Conservation (phyloP, 2,329 filamentous ascomycete species). For the Aureobasidium vineae region DNA sequence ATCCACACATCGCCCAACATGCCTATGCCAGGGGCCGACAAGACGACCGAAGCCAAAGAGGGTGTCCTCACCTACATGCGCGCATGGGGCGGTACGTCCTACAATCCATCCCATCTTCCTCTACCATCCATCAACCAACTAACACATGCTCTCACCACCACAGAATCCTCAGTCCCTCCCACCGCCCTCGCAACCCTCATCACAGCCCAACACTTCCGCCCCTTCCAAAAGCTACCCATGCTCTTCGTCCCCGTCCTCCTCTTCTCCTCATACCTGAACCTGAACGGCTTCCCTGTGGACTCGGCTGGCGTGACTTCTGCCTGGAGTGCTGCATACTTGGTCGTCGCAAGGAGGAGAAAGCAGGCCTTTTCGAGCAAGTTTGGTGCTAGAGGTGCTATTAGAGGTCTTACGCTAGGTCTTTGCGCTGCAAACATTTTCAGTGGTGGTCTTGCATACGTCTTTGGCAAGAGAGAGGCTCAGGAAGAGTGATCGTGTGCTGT, state of each 20-base stretch:
- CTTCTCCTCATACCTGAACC: conserved; percentile 64
- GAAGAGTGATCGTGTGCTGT: conserved; percentile 25
- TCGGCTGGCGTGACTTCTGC: conserved; percentile 62
- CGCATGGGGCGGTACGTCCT: conserved; percentile 54
- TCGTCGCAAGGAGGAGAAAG: conserved; percentile 60
- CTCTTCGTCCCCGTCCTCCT: conserved; percentile 65
- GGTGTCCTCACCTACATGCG: conserved; percentile 47
- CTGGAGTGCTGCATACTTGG: conserved; percentile 64
- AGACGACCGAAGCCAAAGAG: conserved; percentile 41
- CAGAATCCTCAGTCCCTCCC: conserved; percentile 60
- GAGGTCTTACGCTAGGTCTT: conserved; percentile 53
- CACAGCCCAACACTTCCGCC: conserved; percentile 64
- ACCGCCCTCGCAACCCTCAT: conserved; percentile 65
- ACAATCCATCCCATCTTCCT: conserved; percentile 31
- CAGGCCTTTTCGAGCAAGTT: conserved; percentile 50
- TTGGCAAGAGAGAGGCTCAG: conserved; percentile 46
- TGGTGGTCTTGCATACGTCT: conserved; percentile 53
- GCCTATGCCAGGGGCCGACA: conserved; percentile 44
- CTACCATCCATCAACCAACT: background rate
- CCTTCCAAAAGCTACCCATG: conserved; percentile 64
- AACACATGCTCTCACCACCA: conserved; percentile 20
- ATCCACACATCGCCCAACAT: conserved; percentile 29
- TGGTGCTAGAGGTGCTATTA: conserved; percentile 51
- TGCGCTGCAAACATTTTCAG: conserved; percentile 53
- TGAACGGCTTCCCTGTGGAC: conserved; percentile 62